Evolutionary conservation across 192 early-diverging fungal genomes (phyloP).

Genomic region (Rhizophagus clarus): DNA sequence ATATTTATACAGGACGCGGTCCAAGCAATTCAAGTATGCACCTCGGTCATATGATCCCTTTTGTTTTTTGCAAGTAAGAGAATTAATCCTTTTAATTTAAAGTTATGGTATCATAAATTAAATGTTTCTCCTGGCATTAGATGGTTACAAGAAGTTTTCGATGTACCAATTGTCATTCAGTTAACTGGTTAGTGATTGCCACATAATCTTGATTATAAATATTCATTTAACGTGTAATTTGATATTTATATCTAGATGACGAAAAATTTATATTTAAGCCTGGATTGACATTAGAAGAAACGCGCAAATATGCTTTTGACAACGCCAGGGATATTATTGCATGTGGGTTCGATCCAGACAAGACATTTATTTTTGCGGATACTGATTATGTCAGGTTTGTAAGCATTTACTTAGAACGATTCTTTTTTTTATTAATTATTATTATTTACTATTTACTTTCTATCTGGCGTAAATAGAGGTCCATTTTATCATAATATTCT

Average conservation of each 20-base stretch:
- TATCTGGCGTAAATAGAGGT: slow-evolving; percentile 51
- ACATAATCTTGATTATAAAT: neutral
- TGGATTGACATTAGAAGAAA: slow-evolving; percentile 82
- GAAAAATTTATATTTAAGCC: slow-evolving; percentile 98
- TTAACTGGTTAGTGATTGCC: slow-evolving; percentile 62
- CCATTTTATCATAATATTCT: slow-evolving; percentile 94
- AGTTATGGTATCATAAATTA: neutral
- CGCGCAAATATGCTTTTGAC: slow-evolving; percentile 68
- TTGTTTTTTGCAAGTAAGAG: slow-evolving; percentile 90
- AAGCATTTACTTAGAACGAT: neutral
- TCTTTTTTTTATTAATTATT: neutral
- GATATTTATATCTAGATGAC: slow-evolving; percentile 64
- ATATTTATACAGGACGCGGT: slow-evolving; percentile 96
- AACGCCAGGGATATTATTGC: slow-evolving; percentile 96
- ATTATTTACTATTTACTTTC: neutral
- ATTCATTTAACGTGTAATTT: neutral
- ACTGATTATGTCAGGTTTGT: slow-evolving; percentile 84
- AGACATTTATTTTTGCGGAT: slow-evolving; percentile 97
- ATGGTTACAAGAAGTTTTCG: slow-evolving; percentile 96
- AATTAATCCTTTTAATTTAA: neutral
- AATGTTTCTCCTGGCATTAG: slow-evolving; percentile 37
- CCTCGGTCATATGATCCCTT: slow-evolving; percentile 95
- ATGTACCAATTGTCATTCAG: slow-evolving; percentile 93
- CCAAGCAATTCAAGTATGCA: slow-evolving; percentile 93
- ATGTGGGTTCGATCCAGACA: slow-evolving; percentile 91